Base-by-base conservation (phyloP, 2,329 filamentous ascomycete genomes). In the Magnaporthiopsis rhizophila region DNA sequence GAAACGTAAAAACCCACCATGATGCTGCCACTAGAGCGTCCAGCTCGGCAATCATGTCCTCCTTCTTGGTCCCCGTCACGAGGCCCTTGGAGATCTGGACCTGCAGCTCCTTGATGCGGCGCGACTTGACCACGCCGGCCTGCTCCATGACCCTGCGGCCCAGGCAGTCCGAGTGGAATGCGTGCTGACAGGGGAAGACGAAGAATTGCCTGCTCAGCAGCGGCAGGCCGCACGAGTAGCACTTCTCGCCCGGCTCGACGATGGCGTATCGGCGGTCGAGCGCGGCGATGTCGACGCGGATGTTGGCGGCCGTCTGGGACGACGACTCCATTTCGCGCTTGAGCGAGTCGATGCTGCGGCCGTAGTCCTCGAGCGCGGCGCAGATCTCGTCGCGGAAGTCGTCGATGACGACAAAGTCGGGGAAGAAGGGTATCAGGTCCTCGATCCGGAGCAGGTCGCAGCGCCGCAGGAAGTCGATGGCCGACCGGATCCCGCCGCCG, bases 301-400 rank as follows among this genome's bases (percentile, higher is more conserved):
- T 98, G 71, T 97, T 92, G 36, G 88, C 85, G 0, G 95, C 94
- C 18, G 95, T 98, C 66, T 88, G 86, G 12, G 92, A 90, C 5
- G 89, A 92, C 73, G 97, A 92, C 74, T 99, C 95, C 95, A 99
- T 99, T 75, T 98, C 94, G 68, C 89, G 87, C 72, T 93, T 92
- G 56, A 99, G 80, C 1, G 81, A 82, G 71, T 98, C 95, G 69
- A 99, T 99, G 69, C 91, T 92, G 53, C 91, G 89, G 60, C 88
- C 90, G 78, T 99, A 99, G 68, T 96, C 91, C 76, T 99, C 95
- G 1, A 99, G 83, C 0, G 96, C 95, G 0, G 86, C 82, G 77
- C 95, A 99, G 53, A 99, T 98, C 74, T 99, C 95, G 68, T 98
- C 93, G 74, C 98, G 97, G 83, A 99, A 99, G 75, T 98, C 95